Conservation (phyloP, 2,329 filamentous ascomycete species). For the Fusarium agapanthi region DNA sequence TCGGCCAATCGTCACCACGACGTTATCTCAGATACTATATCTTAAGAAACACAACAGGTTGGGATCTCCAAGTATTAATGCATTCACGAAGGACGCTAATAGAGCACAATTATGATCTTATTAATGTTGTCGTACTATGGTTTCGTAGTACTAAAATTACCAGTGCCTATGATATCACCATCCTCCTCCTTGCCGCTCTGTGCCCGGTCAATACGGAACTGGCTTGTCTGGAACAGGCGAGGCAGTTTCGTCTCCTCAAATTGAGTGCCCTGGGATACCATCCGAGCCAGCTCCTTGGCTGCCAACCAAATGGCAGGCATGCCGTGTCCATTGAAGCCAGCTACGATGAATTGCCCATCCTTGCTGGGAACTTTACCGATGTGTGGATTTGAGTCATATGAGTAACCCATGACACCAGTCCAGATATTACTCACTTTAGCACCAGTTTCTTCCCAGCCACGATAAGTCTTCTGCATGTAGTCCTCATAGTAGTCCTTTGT, state of each 20-base stretch:
- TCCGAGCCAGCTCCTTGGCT: neutral
- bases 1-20: neutral
- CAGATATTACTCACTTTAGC: slow-evolving; percentile 1
- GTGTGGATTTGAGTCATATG: slow-evolving; percentile 1
- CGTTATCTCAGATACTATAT: accelerated
- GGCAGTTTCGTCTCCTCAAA: neutral
- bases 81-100: accelerated
- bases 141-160: neutral
- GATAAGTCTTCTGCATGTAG: neutral
- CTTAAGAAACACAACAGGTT: neutral
- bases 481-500: neutral
- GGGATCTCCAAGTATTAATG: neutral
- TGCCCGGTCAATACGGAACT: neutral
- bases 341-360: neutral
- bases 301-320: slow-evolving; percentile 2
- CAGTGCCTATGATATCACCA: slow-evolving; percentile 2
- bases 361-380: neutral
- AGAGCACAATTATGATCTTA: neutral
- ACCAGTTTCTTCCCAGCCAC: neutral
- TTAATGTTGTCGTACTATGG: neutral
- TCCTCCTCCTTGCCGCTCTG: neutral
- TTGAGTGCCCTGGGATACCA: neutral
- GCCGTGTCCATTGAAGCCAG: neutral
- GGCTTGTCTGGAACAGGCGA: neutral
- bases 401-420: slow-evolving; percentile 1